Percentiles rank a stretch among this genome's conserved stretches.
Evolutionary conservation across 768 basidiomycete species (phyloP).

Genomic region (Kwoniella botswanensis): DNA sequence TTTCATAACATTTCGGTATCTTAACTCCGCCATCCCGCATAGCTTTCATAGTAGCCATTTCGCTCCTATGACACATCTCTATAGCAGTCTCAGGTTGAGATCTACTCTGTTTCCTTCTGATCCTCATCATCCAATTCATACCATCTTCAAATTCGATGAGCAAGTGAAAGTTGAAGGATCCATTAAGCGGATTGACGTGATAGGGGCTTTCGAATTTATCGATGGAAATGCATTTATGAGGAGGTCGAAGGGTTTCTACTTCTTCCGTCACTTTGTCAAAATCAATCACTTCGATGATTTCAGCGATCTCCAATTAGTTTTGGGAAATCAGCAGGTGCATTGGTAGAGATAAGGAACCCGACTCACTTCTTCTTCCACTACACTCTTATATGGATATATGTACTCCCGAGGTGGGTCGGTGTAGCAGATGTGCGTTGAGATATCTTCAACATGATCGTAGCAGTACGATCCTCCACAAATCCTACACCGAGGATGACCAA

Average conservation of each 20-base stretch:
- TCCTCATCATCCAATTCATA: slow-evolving; percentile 25
- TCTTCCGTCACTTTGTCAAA: background rate
- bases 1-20: slow-evolving; percentile 11
- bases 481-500: background rate
- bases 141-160: slow-evolving; percentile 28
- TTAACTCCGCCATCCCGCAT: slow-evolving; percentile 11
- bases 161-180: slow-evolving; percentile 23
- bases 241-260: slow-evolving; percentile 2
- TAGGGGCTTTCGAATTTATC: background rate
- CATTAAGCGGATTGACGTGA: background rate
- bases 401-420: background rate
- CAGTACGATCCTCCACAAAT: background rate
- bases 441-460: slow-evolving; percentile 3
- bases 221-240: background rate
- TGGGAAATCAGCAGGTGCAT: background rate
- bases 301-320: background rate
- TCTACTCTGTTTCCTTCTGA: slow-evolving; percentile 7
- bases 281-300: background rate
- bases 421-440: background rate
- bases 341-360: background rate
- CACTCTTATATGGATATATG: background rate
- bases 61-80: slow-evolving; percentile 11
- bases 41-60: slow-evolving; percentile 28
- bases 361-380: background rate
- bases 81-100: slow-evolving; percentile 2